Evolutionary conservation across 352 stramenopile genomes (phyloP).

Genomic region (Globisporangium carolinianum): DNA sequence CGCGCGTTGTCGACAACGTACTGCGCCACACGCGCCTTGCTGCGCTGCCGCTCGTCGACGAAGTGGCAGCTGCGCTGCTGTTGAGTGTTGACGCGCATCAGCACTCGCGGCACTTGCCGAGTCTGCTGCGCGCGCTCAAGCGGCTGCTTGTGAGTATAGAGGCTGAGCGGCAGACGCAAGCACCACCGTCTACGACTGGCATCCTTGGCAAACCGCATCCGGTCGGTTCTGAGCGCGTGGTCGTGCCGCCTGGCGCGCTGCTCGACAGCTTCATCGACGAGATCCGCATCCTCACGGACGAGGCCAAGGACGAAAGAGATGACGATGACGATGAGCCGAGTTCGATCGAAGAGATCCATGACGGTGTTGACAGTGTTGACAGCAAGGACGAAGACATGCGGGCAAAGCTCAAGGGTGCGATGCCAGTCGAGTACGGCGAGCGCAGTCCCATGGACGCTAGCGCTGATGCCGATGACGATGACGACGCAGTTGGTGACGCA

Average conservation of each 20-base stretch:
- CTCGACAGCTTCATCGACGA: conserved; percentile 56
- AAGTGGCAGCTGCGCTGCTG: conserved; percentile 65
- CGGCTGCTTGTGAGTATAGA: conserved; percentile 43
- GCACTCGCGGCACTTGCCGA: conserved; percentile 38
- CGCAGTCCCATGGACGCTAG: conserved; percentile 12
- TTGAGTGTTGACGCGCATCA: conserved; percentile 74
- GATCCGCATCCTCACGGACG: conserved; percentile 43
- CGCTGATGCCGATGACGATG: conserved; percentile 21
- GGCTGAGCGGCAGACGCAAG: conserved; percentile 3
- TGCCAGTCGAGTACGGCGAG: conserved; percentile 65
- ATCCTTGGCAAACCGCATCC: neutral
- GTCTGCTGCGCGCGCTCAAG: conserved; percentile 57
- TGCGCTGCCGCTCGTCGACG: conserved; percentile 70
- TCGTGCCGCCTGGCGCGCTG: conserved; percentile 12
- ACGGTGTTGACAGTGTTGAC: neutral
- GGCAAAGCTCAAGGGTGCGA: conserved; percentile 43
- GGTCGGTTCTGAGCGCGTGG: neutral
- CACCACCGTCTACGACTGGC: too few species aligned
- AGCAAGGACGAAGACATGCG: neutral
- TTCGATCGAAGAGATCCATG: conserved; percentile 6
- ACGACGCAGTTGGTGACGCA: neutral
- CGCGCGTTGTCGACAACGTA: conserved; percentile 69
- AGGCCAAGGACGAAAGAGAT: conserved; percentile 18
- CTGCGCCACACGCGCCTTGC: conserved; percentile 52
- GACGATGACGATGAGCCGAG: neutral